Conservation (phyloP, 169 alveolate genomes). For the Plasmodium vivax region DNA sequence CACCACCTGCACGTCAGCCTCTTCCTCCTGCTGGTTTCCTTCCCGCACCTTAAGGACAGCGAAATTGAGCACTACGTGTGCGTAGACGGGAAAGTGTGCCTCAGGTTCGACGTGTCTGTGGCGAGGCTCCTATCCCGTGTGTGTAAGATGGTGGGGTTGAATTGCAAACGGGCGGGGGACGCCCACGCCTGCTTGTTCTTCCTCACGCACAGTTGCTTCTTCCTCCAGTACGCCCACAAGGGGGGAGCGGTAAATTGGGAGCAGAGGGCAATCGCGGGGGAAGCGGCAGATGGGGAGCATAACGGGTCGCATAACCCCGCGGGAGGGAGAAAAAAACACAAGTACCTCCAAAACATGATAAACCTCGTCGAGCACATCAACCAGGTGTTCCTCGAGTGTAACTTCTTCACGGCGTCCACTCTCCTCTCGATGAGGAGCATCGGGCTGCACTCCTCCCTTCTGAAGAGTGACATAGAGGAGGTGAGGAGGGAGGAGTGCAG, state of each 20-base stretch:
- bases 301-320: not conserved
- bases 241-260: not conserved
- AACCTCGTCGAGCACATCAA: conserved; percentile 21
- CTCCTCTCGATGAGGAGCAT: conserved; percentile 13
- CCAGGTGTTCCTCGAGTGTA: conserved; percentile 40
- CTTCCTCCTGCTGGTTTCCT: conserved; percentile 17
- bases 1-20: conserved; percentile 31
- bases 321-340: not conserved
- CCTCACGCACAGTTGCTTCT: conserved; percentile 50
- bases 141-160: conserved; percentile 22
- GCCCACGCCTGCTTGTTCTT: conserved; percentile 26
- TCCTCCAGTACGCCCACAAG: not conserved
- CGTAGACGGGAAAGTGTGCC: not conserved
- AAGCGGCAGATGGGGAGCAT: too few relatives aligned
- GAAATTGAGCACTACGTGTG: conserved; percentile 24
- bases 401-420: conserved; percentile 32
- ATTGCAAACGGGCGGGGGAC: conserved; percentile 26
- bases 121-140: conserved; percentile 14
- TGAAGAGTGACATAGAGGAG: conserved; percentile 17
- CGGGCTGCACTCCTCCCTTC: conserved; percentile 21
- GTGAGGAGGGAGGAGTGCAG: not conserved
- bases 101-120: conserved; percentile 37
- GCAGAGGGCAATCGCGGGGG: not conserved
- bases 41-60: conserved; percentile 29
- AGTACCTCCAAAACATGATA: not conserved